A percentile compares a stretch with the other conserved stretches of the same genome.
These are phyloP conservation scores for Naumovozyma baii DNA, from an alignment of 805 yeast species.

Conservation along the genomic window DNA sequence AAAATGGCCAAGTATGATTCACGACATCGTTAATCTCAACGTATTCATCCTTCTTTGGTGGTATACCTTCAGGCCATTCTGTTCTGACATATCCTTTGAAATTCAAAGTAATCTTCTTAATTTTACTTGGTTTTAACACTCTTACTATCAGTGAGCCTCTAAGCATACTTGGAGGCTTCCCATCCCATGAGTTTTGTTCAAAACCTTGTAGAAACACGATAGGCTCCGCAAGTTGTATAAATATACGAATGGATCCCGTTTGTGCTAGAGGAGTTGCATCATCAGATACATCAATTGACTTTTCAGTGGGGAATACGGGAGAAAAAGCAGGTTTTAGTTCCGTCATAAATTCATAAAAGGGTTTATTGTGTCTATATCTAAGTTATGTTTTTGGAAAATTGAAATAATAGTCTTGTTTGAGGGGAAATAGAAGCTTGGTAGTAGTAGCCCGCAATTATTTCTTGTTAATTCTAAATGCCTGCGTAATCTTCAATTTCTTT, in stretches of 20 bases:
- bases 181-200: slow-evolving; percentile 30
- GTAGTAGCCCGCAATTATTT: no score
- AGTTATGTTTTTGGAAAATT: no score
- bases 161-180: slow-evolving; percentile 32
- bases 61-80: slow-evolving; percentile 96
- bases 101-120: slow-evolving; percentile 49
- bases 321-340: slow-evolving; percentile 7
- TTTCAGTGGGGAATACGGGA: slow-evolving; percentile 41
- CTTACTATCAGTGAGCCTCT: slow-evolving; percentile 68
- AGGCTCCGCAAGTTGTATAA: slow-evolving; percentile 67
- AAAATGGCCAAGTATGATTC: slow-evolving; percentile 86
- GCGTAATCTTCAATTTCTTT: no score
- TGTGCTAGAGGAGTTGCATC: slow-evolving; percentile 43
- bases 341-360: background rate
- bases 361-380: no score
- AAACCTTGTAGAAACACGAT: slow-evolving; percentile 74
- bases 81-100: slow-evolving; percentile 64
- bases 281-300: slow-evolving; percentile 34
- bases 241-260: slow-evolving; percentile 53
- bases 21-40: slow-evolving; percentile 53
- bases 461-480: no score
- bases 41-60: slow-evolving; percentile 64
- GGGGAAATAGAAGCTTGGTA: no score
- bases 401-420: no score
- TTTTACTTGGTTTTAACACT: slow-evolving; percentile 56